These are phyloP conservation scores for Arthrobotrys pseudoclavata DNA, from an alignment of 2,329 filamentous ascomycete genomes.

Conservation along the genomic window DNA sequence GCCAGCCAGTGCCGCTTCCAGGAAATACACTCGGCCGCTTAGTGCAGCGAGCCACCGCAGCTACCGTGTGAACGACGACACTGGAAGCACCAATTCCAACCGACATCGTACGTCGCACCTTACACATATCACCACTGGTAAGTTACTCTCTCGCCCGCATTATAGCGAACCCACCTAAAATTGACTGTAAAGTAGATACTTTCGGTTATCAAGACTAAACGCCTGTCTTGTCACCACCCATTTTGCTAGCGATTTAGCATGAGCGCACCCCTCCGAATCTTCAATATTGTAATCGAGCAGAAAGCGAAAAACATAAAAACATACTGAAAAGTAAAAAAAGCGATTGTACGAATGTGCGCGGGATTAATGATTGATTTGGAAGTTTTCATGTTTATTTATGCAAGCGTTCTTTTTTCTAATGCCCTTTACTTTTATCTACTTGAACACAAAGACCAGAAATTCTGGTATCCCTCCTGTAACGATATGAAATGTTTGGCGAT, in stretches of 20 bases:
- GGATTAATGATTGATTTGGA: conserved; percentile 14
- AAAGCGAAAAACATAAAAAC: conserved; percentile 1
- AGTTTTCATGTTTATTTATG: conserved; percentile 11
- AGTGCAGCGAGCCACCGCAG: conserved; percentile 58
- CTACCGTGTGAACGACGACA: conserved; percentile 47
- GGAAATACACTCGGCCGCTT: conserved; percentile 51
- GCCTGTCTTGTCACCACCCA: not conserved
- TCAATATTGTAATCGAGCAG: conserved; percentile 31
- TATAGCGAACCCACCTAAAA: conserved; percentile 22
- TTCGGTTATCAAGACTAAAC: conserved; percentile 58
- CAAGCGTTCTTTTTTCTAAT: conserved; percentile 21
- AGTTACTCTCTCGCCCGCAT: not conserved
- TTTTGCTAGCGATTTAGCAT: conserved; percentile 24
- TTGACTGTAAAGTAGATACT: conserved; percentile 48
- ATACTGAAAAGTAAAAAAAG: conserved; percentile 45
- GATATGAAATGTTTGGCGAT: conserved; percentile 48
- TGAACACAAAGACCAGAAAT: conserved; percentile 17
- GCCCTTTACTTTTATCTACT: conserved; percentile 17
- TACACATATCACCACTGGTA: conserved; percentile 58
- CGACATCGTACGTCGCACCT: conserved; percentile 57
- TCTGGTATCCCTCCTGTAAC: conserved; percentile 28
- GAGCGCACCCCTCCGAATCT: not conserved
- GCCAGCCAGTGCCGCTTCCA: conserved; percentile 50
- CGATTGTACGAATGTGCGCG: conserved; percentile 25
- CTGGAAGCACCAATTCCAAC: conserved; percentile 40